A percentile compares a stretch with the other conserved stretches of the same genome.
These are phyloP conservation scores for Gossypium trilobum DNA, from an alignment of 441 rosid species.

Conservation along the genomic window DNA sequence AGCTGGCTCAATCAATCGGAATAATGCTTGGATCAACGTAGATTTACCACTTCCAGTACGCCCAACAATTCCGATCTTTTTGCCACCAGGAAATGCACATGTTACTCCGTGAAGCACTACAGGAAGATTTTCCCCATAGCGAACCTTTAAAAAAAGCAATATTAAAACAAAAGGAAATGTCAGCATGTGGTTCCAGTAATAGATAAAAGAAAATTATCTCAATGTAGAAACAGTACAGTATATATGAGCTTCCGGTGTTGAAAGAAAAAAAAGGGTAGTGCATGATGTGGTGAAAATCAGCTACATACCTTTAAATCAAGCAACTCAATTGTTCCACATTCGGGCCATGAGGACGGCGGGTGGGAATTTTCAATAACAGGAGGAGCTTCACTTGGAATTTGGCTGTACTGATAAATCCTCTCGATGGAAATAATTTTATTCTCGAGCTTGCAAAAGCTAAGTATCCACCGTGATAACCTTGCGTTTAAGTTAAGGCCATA, in stretches of 20 bases:
- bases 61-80: slow-evolving; percentile 94
- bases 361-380: slow-evolving; percentile 49
- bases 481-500: slow-evolving; percentile 97
- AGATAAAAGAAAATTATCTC: neutral
- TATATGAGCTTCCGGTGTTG: neutral
- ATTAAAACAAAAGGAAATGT: slow-evolving; percentile 14
- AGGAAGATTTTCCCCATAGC: slow-evolving; percentile 91
- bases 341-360: slow-evolving; percentile 83
- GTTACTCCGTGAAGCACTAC: slow-evolving; percentile 82
- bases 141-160: slow-evolving; percentile 42
- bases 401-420: slow-evolving; percentile 94
- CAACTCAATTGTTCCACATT: slow-evolving; percentile 67
- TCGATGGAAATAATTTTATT: slow-evolving; percentile 95
- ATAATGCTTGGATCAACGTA: slow-evolving; percentile 91
- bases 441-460: slow-evolving; percentile 98
- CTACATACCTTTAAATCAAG: slow-evolving; percentile 69
- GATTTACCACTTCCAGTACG: slow-evolving; percentile 99
- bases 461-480: slow-evolving; percentile 95
- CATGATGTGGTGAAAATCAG: neutral
- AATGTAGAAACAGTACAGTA: neutral
- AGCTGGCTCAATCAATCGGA: slow-evolving; percentile 89
- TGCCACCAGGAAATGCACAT: slow-evolving; percentile 91
- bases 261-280: neutral
- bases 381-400: slow-evolving; percentile 72
- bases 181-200: neutral